Evolutionary conservation across 2,329 filamentous ascomycete genomes (phyloP), one percentile per base, ranked within the genome.

Genomic region (Macrophomina pseudophaseolina): DNA sequence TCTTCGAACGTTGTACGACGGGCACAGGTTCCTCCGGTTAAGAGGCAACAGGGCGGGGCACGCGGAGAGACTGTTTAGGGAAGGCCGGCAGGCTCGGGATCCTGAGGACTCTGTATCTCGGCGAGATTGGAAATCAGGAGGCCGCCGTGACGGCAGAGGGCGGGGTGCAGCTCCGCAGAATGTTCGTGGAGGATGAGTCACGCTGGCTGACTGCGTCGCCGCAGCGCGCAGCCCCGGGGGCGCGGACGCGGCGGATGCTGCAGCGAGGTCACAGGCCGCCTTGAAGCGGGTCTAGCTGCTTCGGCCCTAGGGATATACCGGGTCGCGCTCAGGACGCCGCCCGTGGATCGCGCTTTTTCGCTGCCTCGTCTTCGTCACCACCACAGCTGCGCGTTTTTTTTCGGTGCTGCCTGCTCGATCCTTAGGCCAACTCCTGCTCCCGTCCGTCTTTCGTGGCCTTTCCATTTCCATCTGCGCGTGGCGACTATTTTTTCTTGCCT

Each of bases 1-100:
- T 64, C 49, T 49, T 64, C 62, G 92, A 93, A 93, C 92, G 92
- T 96, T 93, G 85, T 90, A 78, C 95, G 92, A 86, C 92, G 91
- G 89, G 44, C 58, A 49, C 58, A 62, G 58, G 58, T 38, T 62
- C 32, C 32, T 48, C 58, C 58, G 32, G 32, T 14, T 62, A 49
- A 49, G 58, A 62, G 46, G 56, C 53, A 32, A 35, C 54, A 33
- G 56, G 42, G 16, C 23, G 58, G 42, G 58, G 58, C 58, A 44
- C 30, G 23, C 58, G 58, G 58, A 51, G 44, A 40, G 58, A 49
- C 58, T 62, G 44, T 5, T 49, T 44, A 18, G 44, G 58, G 42
- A 49, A 49, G 42, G 44, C 58, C 58, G 58, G 32, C 16, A 9
- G 52, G 52, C 32, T 38, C 32, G 16, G 58, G 58, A 35, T 62